Evolutionary conservation across 1,284 basidiomycete species (phyloP), one percentile per base, ranked within the genome.

Genomic region (Malassezia dermatis): DNA sequence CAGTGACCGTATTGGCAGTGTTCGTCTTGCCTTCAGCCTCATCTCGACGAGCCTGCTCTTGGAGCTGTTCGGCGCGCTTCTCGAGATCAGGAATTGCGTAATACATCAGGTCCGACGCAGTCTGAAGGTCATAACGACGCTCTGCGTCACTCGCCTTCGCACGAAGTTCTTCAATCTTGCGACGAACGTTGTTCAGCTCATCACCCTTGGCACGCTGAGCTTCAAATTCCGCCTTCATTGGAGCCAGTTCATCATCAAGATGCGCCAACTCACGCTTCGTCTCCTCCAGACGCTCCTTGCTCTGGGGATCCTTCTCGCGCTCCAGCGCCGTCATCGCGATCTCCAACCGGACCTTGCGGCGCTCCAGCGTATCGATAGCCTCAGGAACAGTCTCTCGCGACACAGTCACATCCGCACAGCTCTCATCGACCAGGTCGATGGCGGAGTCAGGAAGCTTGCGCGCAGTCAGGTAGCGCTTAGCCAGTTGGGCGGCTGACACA

Each of bases 121-220:
- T 71, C 30, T 65, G 61, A 10, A 75, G 57, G 56, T 76, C 81
- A 66, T 79, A 84, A 78, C 83, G 82, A 74, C 93, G 80, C 76
- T 96, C 89, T 7, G 93, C 93, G 46, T 94, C 89, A 64, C 94
- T 89, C 0, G 88, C 86, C 78, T 96, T 98, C 21, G 86, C 84
- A 63, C 84, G 86, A 39, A 98, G 79, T 61, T 94, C 88, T 66
- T 98, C 94, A 48, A 98, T 89, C 76, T 82, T 86, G 69, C 83
- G 81, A 49, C 88, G 82, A 30, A 88, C 80, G 3, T 80, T 77
- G 64, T 86, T 86, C 64, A 96, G 83, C 71, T 94, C 86, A 60
- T 95, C 86, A 17, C 86, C 86, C 44, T 86, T 82, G 49, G 80
- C 79, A 79, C 91, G 93, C 76, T 94, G 87, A 48, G 85, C 85